These are phyloP conservation scores for Giardia muris DNA, from an alignment of 208 protist genomes.

Conservation along the genomic window DNA sequence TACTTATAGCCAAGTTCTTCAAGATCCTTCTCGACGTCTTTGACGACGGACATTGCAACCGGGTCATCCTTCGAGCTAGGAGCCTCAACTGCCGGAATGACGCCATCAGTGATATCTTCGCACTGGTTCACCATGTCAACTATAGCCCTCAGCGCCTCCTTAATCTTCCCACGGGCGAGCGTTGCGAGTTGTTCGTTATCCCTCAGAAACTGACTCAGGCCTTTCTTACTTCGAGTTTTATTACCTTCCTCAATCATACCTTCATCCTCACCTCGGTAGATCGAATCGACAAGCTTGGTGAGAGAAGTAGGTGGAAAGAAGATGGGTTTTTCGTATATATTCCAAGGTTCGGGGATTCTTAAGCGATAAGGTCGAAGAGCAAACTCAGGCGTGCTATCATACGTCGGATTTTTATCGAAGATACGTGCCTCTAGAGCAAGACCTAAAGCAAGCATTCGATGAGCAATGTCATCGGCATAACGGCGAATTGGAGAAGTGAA, in stretches of 20 bases:
- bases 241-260: not conserved
- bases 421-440: not conserved
- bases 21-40: not conserved
- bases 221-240: not conserved
- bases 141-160: not conserved
- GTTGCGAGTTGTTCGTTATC: not conserved
- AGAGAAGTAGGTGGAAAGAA: not conserved
- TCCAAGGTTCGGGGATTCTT: not conserved
- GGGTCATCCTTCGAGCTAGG: not conserved
- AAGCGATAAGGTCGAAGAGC: not conserved
- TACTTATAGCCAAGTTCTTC: not conserved
- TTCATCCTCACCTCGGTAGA: not conserved
- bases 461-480: slow-evolving; percentile 33
- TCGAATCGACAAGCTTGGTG: not conserved
- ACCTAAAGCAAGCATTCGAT: not conserved
- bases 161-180: not conserved
- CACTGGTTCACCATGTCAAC: not conserved
- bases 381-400: not conserved
- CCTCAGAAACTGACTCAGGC: not conserved
- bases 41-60: not conserved
- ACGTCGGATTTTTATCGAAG: not conserved
- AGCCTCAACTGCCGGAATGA: not conserved
- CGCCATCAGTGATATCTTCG: not conserved
- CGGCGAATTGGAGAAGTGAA: slow-evolving; percentile 36
- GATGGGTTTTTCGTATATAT: not conserved